Evolutionary conservation across 2,329 filamentous ascomycete species (phyloP), one percentile per base, ranked within the genome.

Genomic region (Zymoseptoria pseudotritici): DNA sequence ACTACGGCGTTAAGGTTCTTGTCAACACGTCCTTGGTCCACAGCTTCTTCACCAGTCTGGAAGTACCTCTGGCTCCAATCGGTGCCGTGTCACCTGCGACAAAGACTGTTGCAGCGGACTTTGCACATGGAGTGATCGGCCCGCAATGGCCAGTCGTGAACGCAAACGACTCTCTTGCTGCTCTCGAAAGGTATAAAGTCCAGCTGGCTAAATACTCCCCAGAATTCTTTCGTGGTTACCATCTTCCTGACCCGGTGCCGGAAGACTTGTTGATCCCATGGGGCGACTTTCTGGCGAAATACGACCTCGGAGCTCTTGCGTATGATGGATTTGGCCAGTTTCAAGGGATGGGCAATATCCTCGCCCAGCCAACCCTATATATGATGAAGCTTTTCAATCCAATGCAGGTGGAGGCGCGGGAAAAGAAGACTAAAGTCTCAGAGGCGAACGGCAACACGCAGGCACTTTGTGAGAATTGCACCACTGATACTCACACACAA

Each of bases 211-310:
- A 73, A 53, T 76, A 74, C 60, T 67, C 73, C 0, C 68, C 73
- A 0, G 71, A 69, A 49, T 56, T 75, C 8, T 65, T 70, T 2
- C 58, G 54, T 1, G 79, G 79, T 8, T 80, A 79, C 59, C 76
- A 79, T 21, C 69, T 80, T 0, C 76, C 79, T 0, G 64, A 71
- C 13, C 72, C 73, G 6, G 74, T 81, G 0, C 79, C 79, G 0
- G 71, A 75, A 29, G 79, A 81, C 50, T 69, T 83, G 1, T 66
- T 78, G 20, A 67, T 81, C 3, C 74, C 79, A 2, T 82, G 79
- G 59, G 74, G 77, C 19, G 72, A 80, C 3, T 82, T 82, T 58
- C 71, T 79, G 11, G 66, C 71, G 36, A 82, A 82, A 67, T 76
- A 82, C 67, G 67, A 72, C n/a, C 67, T 83, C 4, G 67, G 73